Base-by-base conservation (phyloP, 192 early-diverging fungal genomes). In the Coemansia sp. region DNA sequence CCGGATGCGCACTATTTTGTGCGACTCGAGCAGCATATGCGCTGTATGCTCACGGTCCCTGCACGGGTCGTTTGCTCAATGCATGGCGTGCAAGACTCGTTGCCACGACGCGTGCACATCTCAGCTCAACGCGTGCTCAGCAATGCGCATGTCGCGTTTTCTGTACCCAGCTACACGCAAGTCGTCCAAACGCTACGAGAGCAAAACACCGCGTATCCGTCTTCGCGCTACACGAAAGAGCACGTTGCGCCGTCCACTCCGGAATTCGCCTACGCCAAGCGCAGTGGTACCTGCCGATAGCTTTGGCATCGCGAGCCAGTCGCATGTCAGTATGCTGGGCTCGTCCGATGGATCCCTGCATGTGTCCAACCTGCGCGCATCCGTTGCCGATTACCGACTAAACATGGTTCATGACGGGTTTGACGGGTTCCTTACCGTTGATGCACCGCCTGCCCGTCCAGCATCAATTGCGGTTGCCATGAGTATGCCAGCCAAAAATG, bases 61-160 rank as follows among this genome's bases (percentile, higher is more conserved):
- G 39, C 75, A 60, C 29, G 78, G 78, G 11, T 66, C 78, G 6
- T 75, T 81, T 25, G 69, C 75, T 17, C 78, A 81, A 62, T 81
- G 78, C 69, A 63, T 69, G 8, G 71, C 78, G 8, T 81, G 78
- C 65, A 81, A 81, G 57, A 81, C 65, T 39, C 78, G 78, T 35
- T 75, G 78, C 60, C 78, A 81, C 61, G 78, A 75, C 31, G 72
- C 72, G 22, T 81, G 78, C 47, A 65, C 65, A 1, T 56, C 56
- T 23, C 65, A 52, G 16, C 73, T 81, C 2, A 48, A 51, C 63
- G 66, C 72, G 19, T 81, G 78, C 58, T 52, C 73, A 22, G 61
- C 78, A 2, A 81, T 81, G 78, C 78, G 78, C 66, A 81, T 81
- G 78, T 72, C 78, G 25, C 78, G 78, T 21, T 81, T 81, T 38